Base-by-base conservation (phyloP, 1,139 yeast genomes). In the Wickerhamomyces sp. region DNA sequence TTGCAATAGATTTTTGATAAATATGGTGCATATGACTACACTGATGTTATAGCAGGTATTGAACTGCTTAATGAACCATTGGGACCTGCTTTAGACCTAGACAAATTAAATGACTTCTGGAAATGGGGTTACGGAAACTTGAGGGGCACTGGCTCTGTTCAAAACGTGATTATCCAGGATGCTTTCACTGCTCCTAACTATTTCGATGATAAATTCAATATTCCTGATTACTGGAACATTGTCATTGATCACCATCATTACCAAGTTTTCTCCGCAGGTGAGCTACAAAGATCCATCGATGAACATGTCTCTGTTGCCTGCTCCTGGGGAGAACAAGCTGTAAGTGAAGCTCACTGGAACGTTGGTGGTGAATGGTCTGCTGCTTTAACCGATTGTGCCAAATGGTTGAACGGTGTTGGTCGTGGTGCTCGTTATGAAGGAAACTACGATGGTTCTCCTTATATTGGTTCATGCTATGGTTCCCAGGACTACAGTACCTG, bases 321-420 rank as follows among this genome's bases (percentile, higher is more conserved):
- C 61, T 50, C 58, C 18, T 76, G 76, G 71, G 95, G 92, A 37
- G 43, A 59, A 28, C 64, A 63, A 35, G 66, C 78, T 33, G 49
- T 55, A 33, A 47, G 60, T 30, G 95, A 87, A 59, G 58, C 64
- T 54, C 82, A 82, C 62, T 84, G 95, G 87, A 75, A 77, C 42
- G 75, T 90, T 25, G 72, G 78, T 42, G 97, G 97, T 45, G 98
- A 92, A 68, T 92, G 92, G 84, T 74, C 94, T 24, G 97, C 94
- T 16, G 97, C 97, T 2, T 70, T 90, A 51, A 88, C 96, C 12
- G 97, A 92, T 64, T 92, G 98, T 69, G 80, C 95, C 18, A 72
- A 72, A 45, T 86, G 96, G 96, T 68, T 92, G 45, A 92, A 92
- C 55, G 97, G 97, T 53, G 95, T 87, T 31, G 87, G 88, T 35